Base-by-base conservation (phyloP, 257 asterid genomes). In the Gentiana straminea region DNA sequence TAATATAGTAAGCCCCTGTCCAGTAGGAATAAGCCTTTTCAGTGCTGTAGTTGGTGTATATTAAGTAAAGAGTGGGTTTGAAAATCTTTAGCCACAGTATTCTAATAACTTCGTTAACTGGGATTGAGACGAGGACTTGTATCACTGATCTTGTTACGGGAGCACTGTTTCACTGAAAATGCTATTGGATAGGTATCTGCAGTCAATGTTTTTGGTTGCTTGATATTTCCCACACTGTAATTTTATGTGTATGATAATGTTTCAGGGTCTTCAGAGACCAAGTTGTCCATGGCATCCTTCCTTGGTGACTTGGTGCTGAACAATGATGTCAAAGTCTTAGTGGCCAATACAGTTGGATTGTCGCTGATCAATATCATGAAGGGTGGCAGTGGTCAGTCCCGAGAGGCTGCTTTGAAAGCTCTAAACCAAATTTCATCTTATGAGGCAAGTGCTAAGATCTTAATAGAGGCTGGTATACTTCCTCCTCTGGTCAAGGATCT, bases 401-500 rank as follows among this genome's bases (percentile, higher is more conserved):
- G 95, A 56, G 97, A 92, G 78, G 95, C 91, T 35, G 91, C 97
- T 52, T 74, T 92, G 62, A 87, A 78, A 78, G 94, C 98, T 49
- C 67, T 92, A 54, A 85, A 85, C 55, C 93, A 83, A 58, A 88
- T 92, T 51, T 92, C 97, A 5, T 92, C 98, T 1, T 76, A 83
- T 13, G 98, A 85, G 60, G 64, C 75, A 35, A 92, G 98, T 38
- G 93, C 98, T 24, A 80, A 79, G 68, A 75, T 83, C 58, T 66
- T 92, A 65, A 80, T 88, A 24, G 94, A 83, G 79, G 90, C 90
- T 4, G 98, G 96, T 37, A 83, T 92, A 58, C 97, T 92, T 64
- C 97, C 94, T 0, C 98, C 94, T 12, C 95, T 92, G 3, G 86
- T 92, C 73, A 81, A 78, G 71, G 95, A 88, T 73, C 94, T 92